Base-by-base conservation (phyloP, 495 filamentous ascomycete genomes). In the Aspergillus bertholletiae region DNA sequence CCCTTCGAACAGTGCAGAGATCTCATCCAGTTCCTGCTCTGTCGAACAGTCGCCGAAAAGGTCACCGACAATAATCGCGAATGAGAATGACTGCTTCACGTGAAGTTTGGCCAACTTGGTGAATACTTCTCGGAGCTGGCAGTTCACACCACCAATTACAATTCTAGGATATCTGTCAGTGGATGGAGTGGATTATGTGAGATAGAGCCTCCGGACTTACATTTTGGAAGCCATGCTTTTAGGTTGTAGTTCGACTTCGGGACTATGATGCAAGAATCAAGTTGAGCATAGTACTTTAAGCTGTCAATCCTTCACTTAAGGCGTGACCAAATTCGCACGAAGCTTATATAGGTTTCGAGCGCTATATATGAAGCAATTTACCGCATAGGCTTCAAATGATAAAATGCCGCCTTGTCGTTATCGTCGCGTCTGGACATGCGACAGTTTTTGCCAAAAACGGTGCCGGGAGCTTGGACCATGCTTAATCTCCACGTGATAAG, bases 1-100 rank as follows among this genome's bases (percentile, higher is more conserved):
- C 21, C 88, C 90, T 26, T 80, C 72, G 1, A 98, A 72, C 4
- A 97, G 78, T 7, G 79, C 77, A 17, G 74, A 70, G 7, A 95
- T 72, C 46, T 84, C 75, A 4, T 80, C 76, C 6, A 71, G 61
- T 27, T 85, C 77, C 39, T 81, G 77, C 49, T 82, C 77, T 3
- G 74, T 59, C 5, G 68, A 61, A 62, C 66, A 55, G 46, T 72
- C 67, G 27, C 70, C 64, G 61, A 97, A 98, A 7, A 97, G 78
- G 59, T 97, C 86, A 49, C 94, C 94, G 18, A 84, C 79, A 39
- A 96, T 72, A 47, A 98, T 84, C 4, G 89, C 90, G 56, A 96
- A 86, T 13, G 88, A 76, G 67, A 97, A 96, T 56, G 74, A 79
- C 63, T 95, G 92, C 70, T 97, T 97, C 24, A 78, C 67, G 53